Conservation (phyloP, 2,329 filamentous ascomycete genomes). For the Parascedosporium putredinis region DNA sequence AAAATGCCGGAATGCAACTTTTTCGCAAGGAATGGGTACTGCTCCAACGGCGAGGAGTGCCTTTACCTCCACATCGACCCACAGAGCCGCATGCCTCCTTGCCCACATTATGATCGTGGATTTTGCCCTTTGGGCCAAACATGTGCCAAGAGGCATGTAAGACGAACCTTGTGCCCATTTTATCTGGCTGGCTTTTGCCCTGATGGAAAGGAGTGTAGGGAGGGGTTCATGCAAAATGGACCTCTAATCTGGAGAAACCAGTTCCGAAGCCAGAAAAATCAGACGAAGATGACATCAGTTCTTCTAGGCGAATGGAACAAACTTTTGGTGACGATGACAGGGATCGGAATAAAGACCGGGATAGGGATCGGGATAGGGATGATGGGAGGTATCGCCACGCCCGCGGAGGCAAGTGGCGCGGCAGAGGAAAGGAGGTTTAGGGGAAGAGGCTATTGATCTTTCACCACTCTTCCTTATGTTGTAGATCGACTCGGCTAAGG, state of each 20-base stretch:
- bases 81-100: constrained; percentile 65
- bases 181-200: constrained; percentile 95
- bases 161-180: constrained; percentile 68
- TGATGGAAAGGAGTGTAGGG: constrained; percentile 62
- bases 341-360: constrained; percentile 23
- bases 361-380: constrained; percentile 16
- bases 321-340: constrained; percentile 24
- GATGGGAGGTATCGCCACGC: constrained; percentile 17
- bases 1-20: constrained; percentile 99
- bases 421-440: constrained; percentile 21
- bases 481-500: too few relatives aligned
- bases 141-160: constrained; percentile 82
- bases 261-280: constrained; percentile 58
- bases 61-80: constrained; percentile 86
- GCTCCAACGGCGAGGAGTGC: constrained; percentile 94
- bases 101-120: constrained; percentile 85
- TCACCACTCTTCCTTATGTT: not conserved
- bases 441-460: constrained; percentile 2
- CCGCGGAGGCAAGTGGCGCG: constrained; percentile 26
- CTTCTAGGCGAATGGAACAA: constrained; percentile 21
- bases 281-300: constrained; percentile 35
- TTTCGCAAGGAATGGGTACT: constrained; percentile 87
- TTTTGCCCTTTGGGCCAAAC: constrained; percentile 85
- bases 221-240: constrained; percentile 80
- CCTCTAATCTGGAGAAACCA: constrained; percentile 64